These are phyloP conservation scores for Backusella luteola DNA, from an alignment of 192 early-diverging fungal species.

Conservation along the genomic window DNA sequence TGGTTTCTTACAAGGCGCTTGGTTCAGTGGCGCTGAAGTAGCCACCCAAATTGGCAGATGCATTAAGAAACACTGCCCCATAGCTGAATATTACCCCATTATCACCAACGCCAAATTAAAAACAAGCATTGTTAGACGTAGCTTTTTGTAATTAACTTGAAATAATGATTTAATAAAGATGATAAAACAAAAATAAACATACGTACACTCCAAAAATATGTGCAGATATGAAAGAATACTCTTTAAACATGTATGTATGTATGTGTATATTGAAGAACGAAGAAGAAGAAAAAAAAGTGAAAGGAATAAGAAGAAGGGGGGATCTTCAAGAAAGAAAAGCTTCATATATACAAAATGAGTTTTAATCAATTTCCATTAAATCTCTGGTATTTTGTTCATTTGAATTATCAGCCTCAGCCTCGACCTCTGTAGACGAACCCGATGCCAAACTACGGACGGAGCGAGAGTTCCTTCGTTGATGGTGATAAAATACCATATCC, in stretches of 20 bases:
- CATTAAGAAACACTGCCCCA: constrained; percentile 23
- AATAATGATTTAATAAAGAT: neutral
- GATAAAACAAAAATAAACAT: neutral
- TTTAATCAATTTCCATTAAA: constrained; percentile 25
- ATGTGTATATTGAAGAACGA: neutral
- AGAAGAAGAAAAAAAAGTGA: neutral
- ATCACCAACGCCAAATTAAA: constrained; percentile 14
- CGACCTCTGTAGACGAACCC: constrained; percentile 32
- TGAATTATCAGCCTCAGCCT: constrained; percentile 23
- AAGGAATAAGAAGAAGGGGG: neutral
- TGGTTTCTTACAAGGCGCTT: constrained; percentile 32
- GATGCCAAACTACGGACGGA: constrained; percentile 30
- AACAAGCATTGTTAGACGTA: constrained; percentile 9
- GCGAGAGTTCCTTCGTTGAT: constrained; percentile 20
- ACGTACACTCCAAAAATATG: neutral
- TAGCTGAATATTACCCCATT: constrained; percentile 24
- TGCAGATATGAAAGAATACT: neutral
- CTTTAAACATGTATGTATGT: neutral
- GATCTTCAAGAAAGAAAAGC: neutral
- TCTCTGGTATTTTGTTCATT: constrained; percentile 11
- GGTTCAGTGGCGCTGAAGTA: constrained; percentile 24
- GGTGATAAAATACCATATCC: constrained; percentile 21
- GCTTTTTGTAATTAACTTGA: neutral
- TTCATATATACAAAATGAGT: neutral
- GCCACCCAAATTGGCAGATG: constrained; percentile 16